Base-by-base conservation (phyloP, 2,329 filamentous ascomycete species). In the Scytalidium lignicola region DNA sequence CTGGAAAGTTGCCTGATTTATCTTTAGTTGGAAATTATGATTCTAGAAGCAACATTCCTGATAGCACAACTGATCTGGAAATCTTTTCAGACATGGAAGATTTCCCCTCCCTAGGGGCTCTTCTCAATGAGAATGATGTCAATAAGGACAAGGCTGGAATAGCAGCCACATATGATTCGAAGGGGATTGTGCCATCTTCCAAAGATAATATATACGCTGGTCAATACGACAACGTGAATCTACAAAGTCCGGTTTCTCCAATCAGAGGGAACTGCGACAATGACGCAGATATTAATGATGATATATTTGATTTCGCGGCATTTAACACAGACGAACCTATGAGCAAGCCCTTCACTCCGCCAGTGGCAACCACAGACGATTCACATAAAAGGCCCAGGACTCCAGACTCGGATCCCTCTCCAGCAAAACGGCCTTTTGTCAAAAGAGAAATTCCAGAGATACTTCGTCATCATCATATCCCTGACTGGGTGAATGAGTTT, bases 101-200 rank as follows among this genome's bases (percentile, higher is more conserved):
- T 47, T 55, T 74, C 21, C 68, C 69, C 21, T 67, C 68, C 6
- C 63, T 66, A 21, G 65, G 65, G 20, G 46, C 51, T 12, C 51
- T 70, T 12, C 29, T 70, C 15, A 51, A 46, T 9, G 42, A 40
- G n/a, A 26, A 37, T 23, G 10, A 13, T 7, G 43, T 47, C 23
- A 37, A 41, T 12, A 49, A 51, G 12, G 19, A 10, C 4, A 20
- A 15, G 23, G 19, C 47, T n/a, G 15, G 32, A 37, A 17, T 15
- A 37, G 4, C 15, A n/a, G 5, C n/a, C 5, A 13, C 7, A 15
- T 37, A 4, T 37, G 8, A 37, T 8, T 37, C 32, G 6, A n/a
- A 37, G 32, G 32, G 5, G 10, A 37, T 37, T n/a, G 32, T 13
- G 12, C n/a, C 32, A 37, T 17, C 32, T n/a, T 13, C 4, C 4